Percentiles rank a stretch among this genome's conserved stretches.
Conservation (phyloP, 2,329 filamentous ascomycete genomes). For the Fusarium citri region DNA sequence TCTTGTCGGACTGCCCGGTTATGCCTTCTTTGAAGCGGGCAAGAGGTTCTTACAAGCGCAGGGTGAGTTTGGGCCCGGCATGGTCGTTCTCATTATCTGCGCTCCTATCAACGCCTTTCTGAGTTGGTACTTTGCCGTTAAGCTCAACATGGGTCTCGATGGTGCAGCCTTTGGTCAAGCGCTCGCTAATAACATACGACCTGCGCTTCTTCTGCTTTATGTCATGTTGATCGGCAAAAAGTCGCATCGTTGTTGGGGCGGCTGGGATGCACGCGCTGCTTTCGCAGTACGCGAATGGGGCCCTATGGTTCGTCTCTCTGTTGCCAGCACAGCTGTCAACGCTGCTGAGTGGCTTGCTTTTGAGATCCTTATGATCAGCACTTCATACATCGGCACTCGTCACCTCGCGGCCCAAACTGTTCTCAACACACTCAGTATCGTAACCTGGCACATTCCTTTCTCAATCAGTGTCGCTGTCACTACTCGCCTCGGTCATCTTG, state of each 20-base stretch:
- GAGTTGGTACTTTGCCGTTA: slow-evolving; percentile 62
- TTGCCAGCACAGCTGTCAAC: slow-evolving; percentile 56
- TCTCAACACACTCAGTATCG: slow-evolving; percentile 54
- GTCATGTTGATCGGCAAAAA: slow-evolving; percentile 55
- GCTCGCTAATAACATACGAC: slow-evolving; percentile 61
- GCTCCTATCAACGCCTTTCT: slow-evolving; percentile 61
- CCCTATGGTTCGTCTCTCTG: slow-evolving; percentile 53
- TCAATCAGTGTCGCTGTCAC: slow-evolving; percentile 56
- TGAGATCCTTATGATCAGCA: slow-evolving; percentile 59
- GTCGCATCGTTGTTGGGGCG: slow-evolving; percentile 51
- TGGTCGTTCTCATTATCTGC: slow-evolving; percentile 60
- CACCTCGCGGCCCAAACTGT: slow-evolving; percentile 57
- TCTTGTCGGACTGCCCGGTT: slow-evolving; percentile 63
- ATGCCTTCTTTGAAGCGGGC: slow-evolving; percentile 64
- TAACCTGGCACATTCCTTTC: slow-evolving; percentile 58
- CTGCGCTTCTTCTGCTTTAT: slow-evolving; percentile 60
- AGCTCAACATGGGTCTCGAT: slow-evolving; percentile 59
- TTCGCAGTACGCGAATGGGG: slow-evolving; percentile 56
- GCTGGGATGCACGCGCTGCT: slow-evolving; percentile 52
- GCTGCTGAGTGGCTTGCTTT: slow-evolving; percentile 59
- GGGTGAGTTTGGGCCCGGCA: slow-evolving; percentile 63
- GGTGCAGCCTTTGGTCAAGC: slow-evolving; percentile 64
- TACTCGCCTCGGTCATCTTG: slow-evolving; percentile 57
- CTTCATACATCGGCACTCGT: slow-evolving; percentile 57
- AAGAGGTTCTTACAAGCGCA: slow-evolving; percentile 68